Evolutionary conservation across 306 rosid genomes (phyloP).

Genomic region (Trifolium pratense): DNA sequence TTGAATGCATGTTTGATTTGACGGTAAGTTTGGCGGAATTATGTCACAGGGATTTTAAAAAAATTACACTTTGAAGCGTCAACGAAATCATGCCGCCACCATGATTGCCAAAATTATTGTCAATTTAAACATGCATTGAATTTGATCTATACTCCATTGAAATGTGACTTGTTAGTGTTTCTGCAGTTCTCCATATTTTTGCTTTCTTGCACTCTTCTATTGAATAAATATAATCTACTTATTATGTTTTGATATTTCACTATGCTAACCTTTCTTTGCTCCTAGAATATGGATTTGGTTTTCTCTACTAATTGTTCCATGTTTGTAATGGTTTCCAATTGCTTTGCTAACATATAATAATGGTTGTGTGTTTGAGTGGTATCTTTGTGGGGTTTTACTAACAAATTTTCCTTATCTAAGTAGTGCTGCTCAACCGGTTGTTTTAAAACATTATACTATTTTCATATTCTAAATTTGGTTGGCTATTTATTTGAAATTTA

Average conservation of each 20-base stretch:
- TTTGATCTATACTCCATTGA: neutral
- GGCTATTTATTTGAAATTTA: neutral
- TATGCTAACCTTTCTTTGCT: neutral
- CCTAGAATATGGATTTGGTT: neutral
- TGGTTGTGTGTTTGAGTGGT: neutral
- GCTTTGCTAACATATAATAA: neutral
- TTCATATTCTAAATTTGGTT: neutral
- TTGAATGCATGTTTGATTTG: neutral
- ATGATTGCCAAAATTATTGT: neutral
- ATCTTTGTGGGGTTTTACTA: neutral
- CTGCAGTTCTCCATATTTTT: neutral
- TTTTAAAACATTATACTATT: neutral
- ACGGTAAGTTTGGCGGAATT: neutral
- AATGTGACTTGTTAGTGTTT: neutral
- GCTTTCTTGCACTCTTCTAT: neutral
- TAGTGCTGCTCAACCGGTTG: slow-evolving; percentile 25
- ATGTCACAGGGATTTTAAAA: neutral
- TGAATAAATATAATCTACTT: neutral
- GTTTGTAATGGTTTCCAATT: neutral
- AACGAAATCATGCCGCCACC: neutral
- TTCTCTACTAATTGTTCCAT: neutral
- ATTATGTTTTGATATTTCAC: neutral
- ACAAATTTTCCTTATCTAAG: neutral
- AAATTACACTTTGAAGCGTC: neutral
- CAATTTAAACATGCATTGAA: neutral